These are phyloP conservation scores for Linnemannia schmuckeri DNA, from an alignment of 192 early-diverging fungal genomes.

Conservation along the genomic window DNA sequence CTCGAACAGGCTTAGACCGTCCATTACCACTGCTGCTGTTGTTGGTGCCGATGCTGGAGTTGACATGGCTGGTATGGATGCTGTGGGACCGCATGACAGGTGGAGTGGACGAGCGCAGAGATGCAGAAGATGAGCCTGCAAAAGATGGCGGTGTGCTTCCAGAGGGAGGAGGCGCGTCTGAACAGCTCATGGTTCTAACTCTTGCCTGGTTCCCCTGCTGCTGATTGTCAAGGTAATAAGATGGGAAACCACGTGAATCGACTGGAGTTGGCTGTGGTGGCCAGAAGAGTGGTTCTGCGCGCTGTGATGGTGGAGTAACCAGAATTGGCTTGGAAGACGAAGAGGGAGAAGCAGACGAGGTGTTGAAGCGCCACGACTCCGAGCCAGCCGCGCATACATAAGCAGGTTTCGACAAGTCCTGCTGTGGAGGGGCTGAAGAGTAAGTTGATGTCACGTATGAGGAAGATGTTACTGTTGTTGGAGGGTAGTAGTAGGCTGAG, in stretches of 20 bases:
- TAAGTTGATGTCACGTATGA: neutral
- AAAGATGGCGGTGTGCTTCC: neutral
- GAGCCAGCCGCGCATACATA: neutral
- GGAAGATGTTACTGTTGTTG: neutral
- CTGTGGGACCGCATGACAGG: neutral
- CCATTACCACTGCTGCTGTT: neutral
- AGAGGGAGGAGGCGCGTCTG: neutral
- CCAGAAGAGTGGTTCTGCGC: neutral
- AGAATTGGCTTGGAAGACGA: neutral
- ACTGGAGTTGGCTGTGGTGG: neutral
- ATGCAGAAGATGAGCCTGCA: neutral
- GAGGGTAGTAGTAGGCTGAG: neutral
- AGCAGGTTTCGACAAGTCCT: neutral
- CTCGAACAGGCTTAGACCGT: neutral
- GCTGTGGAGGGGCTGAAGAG: neutral
- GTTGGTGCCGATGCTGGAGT: neutral
- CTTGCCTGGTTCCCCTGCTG: conserved; percentile 8
- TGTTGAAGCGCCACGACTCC: neutral
- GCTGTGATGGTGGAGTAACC: neutral
- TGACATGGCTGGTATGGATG: neutral
- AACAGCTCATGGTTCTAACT: conserved; percentile 18
- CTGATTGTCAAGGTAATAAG: neutral
- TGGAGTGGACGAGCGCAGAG: neutral
- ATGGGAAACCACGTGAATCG: neutral
- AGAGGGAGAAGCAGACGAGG: neutral